Evolutionary conservation across 192 early-diverging fungal genomes (phyloP).

Genomic region (Coemansia sp.): DNA sequence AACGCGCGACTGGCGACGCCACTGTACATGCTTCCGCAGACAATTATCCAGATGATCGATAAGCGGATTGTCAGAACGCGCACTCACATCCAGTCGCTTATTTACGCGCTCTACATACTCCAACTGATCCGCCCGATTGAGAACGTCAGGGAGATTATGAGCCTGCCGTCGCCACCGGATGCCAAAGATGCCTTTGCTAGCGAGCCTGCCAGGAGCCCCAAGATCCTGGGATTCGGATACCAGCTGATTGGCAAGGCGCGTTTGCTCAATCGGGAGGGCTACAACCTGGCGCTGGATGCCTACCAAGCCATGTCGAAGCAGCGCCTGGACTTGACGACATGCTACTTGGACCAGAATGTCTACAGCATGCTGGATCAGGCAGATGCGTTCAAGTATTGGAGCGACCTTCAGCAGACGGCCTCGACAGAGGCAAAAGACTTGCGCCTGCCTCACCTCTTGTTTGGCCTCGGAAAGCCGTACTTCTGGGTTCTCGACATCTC

Average conservation of each 20-base stretch:
- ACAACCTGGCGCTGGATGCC: background rate
- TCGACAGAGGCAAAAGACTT: conserved; percentile 5
- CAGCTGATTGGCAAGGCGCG: conserved; percentile 35
- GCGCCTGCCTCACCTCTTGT: conserved; percentile 6
- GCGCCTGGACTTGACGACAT: background rate
- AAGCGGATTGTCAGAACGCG: background rate
- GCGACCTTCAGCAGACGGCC: conserved; percentile 13
- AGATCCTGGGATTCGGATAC: conserved; percentile 13
- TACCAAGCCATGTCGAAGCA: background rate
- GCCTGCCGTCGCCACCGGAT: conserved; percentile 17
- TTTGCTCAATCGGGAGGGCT: conserved; percentile 18
- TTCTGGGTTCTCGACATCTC: conserved; percentile 17
- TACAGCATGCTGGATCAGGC: conserved; percentile 18
- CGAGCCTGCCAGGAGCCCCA: background rate
- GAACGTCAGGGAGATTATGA: conserved; percentile 7
- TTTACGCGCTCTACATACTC: conserved; percentile 20
- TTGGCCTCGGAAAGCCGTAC: conserved; percentile 12
- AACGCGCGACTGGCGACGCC: conserved; percentile 25
- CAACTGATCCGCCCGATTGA: conserved; percentile 31
- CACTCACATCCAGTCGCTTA: conserved; percentile 5
- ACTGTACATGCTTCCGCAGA: conserved; percentile 18
- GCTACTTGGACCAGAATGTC: conserved; percentile 14
- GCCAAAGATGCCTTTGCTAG: conserved; percentile 17
- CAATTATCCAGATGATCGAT: background rate
- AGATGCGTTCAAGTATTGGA: conserved; percentile 13